phyloP scores from a whole-genome alignment of 257 asterid genomes.

The Thymus quinquecostatus region DNA sequence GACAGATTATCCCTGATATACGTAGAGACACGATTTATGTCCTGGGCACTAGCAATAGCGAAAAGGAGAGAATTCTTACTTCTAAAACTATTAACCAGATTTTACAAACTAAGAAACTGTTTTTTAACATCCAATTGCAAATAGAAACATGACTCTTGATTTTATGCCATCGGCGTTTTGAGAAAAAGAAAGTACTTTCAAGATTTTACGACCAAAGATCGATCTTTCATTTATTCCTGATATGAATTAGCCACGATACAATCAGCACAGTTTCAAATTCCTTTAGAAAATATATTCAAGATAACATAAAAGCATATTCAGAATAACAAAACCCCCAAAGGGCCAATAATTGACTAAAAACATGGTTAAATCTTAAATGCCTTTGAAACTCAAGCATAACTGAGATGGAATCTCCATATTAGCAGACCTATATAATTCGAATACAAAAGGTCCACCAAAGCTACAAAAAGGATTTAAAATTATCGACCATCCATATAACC shows the following conservation, averaged over 20 bases:
- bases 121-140: background rate
- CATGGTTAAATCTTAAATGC: background rate
- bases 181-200: background rate
- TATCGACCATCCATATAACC: too few species aligned
- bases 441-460: background rate
- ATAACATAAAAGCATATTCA: background rate
- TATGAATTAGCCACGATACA: background rate
- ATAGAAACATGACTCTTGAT: background rate
- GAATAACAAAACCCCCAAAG: background rate
- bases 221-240: background rate
- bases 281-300: background rate
- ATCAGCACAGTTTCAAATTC: background rate
- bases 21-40: background rate
- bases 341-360: background rate
- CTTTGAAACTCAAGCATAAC: slow-evolving; percentile 4
- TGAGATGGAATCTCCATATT: slow-evolving; percentile 3
- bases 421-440: slow-evolving; percentile 3
- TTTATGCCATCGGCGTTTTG: background rate
- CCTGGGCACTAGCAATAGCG: background rate
- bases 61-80: background rate
- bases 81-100: background rate
- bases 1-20: background rate
- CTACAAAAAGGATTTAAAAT: background rate
- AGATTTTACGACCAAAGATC: background rate
- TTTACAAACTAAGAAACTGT: background rate